A percentile compares a stretch with the other conserved stretches of the same genome.
phyloP scores from a whole-genome alignment of 768 basidiomycete species.

The Ramaria sp. region DNA sequence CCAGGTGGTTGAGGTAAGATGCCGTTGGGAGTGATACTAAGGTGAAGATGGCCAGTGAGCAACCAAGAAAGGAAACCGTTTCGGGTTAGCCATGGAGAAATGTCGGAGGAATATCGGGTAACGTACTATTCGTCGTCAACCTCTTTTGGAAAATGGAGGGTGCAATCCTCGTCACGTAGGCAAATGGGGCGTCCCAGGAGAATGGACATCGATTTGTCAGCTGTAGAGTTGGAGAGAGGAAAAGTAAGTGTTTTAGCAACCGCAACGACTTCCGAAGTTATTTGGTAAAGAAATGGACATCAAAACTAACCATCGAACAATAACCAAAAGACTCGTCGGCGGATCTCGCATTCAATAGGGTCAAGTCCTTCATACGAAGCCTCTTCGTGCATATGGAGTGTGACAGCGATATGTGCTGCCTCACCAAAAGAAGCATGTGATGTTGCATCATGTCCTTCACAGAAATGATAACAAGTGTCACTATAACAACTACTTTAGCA shows the following conservation, averaged over 20 bases:
- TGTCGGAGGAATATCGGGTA: constrained; percentile 20
- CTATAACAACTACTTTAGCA: constrained; percentile 27
- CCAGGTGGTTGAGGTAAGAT: constrained; percentile 84
- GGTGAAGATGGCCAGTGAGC: neutral
- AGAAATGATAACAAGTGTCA: constrained; percentile 80
- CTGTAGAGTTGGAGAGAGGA: constrained; percentile 24
- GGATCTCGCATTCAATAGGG: constrained; percentile 79
- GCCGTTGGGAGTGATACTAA: constrained; percentile 71
- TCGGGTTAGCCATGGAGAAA: constrained; percentile 19
- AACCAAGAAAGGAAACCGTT: constrained; percentile 10
- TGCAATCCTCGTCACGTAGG: constrained; percentile 84
- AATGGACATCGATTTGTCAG: constrained; percentile 86
- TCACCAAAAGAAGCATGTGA: constrained; percentile 84
- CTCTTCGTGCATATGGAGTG: constrained; percentile 80
- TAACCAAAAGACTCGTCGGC: constrained; percentile 83
- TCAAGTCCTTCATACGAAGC: constrained; percentile 71
- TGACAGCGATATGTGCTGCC: constrained; percentile 73
- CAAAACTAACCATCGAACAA: constrained; percentile 65
- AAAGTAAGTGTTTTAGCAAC: neutral
- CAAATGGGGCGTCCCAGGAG: constrained; percentile 76
- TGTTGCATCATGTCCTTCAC: constrained; percentile 78
- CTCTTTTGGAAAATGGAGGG: constrained; percentile 79
- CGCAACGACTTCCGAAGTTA: neutral
- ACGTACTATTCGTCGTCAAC: constrained; percentile 84
- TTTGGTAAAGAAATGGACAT: neutral